phyloP scores from a whole-genome alignment of 768 basidiomycete genomes.

The Leucocoprinus leucothites region DNA sequence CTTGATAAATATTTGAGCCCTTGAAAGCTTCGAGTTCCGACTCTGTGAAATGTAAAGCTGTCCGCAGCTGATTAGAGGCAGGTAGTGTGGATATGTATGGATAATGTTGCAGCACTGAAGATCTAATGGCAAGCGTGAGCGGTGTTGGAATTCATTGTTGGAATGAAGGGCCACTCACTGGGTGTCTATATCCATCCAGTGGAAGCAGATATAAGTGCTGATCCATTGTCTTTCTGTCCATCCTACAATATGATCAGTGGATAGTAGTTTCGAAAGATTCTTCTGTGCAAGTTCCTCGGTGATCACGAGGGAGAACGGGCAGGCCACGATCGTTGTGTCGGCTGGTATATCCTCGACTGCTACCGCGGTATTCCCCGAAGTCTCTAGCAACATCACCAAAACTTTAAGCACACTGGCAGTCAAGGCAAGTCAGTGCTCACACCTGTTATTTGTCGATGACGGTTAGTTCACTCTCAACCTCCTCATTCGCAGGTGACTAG shows the following conservation, averaged over 20 bases:
- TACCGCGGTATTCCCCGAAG: constrained; percentile 47
- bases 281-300: constrained; percentile 46
- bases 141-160: not conserved
- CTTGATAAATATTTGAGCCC: constrained; percentile 81
- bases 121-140: constrained; percentile 2
- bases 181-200: constrained; percentile 13
- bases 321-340: constrained; percentile 58
- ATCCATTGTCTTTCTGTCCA: constrained; percentile 71
- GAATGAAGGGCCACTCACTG: constrained; percentile 5
- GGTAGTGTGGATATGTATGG: constrained; percentile 75
- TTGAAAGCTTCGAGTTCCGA: constrained; percentile 63
- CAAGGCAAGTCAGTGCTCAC: constrained; percentile 2
- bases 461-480: not conserved
- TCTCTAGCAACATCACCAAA: constrained; percentile 19
- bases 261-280: constrained; percentile 33
- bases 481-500: not conserved
- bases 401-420: not conserved
- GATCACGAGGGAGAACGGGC: constrained; percentile 64
- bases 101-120: constrained; percentile 35
- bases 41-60: constrained; percentile 69
- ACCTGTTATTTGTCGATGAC: not conserved
- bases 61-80: constrained; percentile 47
- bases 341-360: constrained; percentile 44
- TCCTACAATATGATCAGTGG: constrained; percentile 19
- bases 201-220: constrained; percentile 43